Percentiles rank a stretch among this genome's conserved stretches.
phyloP scores from a whole-genome alignment of 495 filamentous ascomycete genomes.

The Penicillium steckii region DNA sequence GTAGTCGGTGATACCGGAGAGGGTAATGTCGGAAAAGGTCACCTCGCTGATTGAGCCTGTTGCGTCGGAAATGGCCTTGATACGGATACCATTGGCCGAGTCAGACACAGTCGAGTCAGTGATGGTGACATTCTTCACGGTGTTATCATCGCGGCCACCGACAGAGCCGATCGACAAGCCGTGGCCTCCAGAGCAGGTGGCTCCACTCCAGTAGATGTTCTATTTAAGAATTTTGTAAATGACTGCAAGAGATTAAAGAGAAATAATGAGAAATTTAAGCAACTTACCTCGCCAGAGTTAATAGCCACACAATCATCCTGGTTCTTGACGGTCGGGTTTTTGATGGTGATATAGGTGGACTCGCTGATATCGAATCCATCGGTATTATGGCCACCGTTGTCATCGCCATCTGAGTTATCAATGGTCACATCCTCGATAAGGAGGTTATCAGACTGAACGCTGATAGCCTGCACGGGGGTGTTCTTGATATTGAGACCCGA shows the following conservation, averaged over 20 bases:
- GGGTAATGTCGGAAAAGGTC: conserved; percentile 25
- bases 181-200: conserved; percentile 53
- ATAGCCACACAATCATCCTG: conserved; percentile 69
- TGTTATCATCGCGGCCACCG: conserved; percentile 58
- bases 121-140: conserved; percentile 51
- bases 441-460: conserved; percentile 47
- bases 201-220: conserved; percentile 49
- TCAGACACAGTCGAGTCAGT: conserved; percentile 44
- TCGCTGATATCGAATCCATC: conserved; percentile 65
- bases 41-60: conserved; percentile 25
- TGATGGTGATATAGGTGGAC: conserved; percentile 51
- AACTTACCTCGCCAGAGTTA: conserved; percentile 41
- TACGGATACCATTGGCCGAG: conserved; percentile 46
- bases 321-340: conserved; percentile 54
- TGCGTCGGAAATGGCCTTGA: conserved; percentile 25
- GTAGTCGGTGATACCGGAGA: conserved; percentile 34
- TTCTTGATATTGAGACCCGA: conserved; percentile 49
- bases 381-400: conserved; percentile 57
- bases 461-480: conserved; percentile 63
- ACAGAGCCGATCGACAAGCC: conserved; percentile 62
- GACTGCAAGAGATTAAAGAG: background rate
- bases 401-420: conserved; percentile 57
- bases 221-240: conserved; percentile 2
- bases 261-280: background rate
- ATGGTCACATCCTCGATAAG: conserved; percentile 55